phyloP scores from a whole-genome alignment of 371 early-diverging fungal species.

The Mucor sp. region DNA sequence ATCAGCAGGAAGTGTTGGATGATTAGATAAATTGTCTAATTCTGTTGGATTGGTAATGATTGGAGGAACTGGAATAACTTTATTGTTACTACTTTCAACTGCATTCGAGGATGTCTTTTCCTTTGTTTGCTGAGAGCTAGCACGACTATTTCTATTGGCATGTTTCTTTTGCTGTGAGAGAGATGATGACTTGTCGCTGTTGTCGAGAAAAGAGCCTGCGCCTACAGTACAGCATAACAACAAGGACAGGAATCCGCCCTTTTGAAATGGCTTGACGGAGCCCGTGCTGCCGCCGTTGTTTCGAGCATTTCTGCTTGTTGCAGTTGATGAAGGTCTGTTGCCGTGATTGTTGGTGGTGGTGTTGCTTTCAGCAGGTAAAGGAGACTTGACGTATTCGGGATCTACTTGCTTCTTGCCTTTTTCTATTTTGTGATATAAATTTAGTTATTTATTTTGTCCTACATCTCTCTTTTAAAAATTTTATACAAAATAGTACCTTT shows the following conservation, averaged over 20 bases:
- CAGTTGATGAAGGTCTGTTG: conserved; percentile 16
- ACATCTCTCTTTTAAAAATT: conserved; percentile 7
- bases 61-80: conserved; percentile 2
- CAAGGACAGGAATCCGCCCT: conserved; percentile 34
- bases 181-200: conserved; percentile 32
- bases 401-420: conserved; percentile 30
- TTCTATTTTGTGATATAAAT: conserved; percentile 16
- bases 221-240: conserved; percentile 35
- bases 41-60: conserved; percentile 18
- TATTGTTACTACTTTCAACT: conserved; percentile 1
- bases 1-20: neutral
- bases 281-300: neutral
- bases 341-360: neutral
- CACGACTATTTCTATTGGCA: conserved; percentile 12
- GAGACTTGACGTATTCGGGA: conserved; percentile 36
- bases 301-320: conserved; percentile 6
- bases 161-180: conserved; percentile 16
- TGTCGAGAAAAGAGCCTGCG: conserved; percentile 35
- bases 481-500: conserved; percentile 11
- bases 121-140: conserved; percentile 12
- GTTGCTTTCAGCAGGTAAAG: conserved; percentile 7
- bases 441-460: conserved; percentile 26
- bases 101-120: neutral
- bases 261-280: conserved; percentile 30
- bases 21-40: conserved; percentile 9